phyloP scores from a whole-genome alignment of 2,329 filamentous ascomycete species.

The Trichoderma brevicompactum region DNA sequence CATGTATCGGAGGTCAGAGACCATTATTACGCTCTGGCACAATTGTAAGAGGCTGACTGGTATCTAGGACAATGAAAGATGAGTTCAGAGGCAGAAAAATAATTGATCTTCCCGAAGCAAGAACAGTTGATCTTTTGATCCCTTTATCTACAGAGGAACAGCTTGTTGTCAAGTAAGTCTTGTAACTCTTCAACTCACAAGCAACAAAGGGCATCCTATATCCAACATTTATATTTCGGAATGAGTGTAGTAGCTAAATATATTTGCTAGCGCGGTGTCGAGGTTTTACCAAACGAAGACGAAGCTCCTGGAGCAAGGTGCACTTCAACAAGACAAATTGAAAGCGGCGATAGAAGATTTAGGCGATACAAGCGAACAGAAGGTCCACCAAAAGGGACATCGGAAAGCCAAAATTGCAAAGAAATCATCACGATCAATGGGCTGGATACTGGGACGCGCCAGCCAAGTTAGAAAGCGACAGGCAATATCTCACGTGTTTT shows the following conservation, averaged over 20 bases:
- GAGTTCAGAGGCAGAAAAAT: conserved; percentile 37
- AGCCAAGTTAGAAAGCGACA: conserved; percentile 32
- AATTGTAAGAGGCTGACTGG: conserved; percentile 7
- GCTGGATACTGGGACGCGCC: background rate
- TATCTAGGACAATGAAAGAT: conserved; percentile 36
- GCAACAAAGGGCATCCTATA: too few species aligned
- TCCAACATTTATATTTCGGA: too few species aligned
- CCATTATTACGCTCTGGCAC: background rate
- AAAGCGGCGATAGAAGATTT: background rate
- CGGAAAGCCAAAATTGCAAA: too few species aligned
- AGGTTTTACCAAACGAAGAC: background rate
- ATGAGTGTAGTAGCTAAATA: too few species aligned
- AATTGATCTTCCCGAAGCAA: conserved; percentile 33
- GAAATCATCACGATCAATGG: too few species aligned
- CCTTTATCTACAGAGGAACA: conserved; percentile 37
- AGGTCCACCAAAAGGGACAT: background rate
- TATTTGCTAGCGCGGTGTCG: conserved; percentile 8
- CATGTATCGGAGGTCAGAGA: conserved; percentile 39
- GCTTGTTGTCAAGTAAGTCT: conserved; percentile 36
- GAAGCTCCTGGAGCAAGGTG: background rate
- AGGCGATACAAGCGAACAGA: background rate
- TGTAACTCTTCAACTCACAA: background rate
- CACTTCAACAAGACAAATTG: background rate
- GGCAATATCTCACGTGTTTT: conserved; percentile 37
- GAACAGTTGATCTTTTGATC: conserved; percentile 34